phyloP scores from a whole-genome alignment of 1,284 basidiomycete genomes.

The Grifola frondosa region DNA sequence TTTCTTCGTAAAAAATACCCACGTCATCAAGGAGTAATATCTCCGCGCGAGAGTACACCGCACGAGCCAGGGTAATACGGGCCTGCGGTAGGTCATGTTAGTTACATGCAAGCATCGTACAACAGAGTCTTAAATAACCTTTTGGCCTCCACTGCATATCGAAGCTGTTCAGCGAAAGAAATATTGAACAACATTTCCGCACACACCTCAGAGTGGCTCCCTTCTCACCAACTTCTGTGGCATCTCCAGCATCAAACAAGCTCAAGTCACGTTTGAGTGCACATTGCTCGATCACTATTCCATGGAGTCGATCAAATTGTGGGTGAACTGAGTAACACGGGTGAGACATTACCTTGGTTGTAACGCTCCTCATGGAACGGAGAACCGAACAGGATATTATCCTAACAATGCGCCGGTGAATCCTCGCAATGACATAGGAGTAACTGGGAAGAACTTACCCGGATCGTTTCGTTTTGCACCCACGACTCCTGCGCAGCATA shows the following conservation, averaged over 20 bases:
- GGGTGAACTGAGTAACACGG: slow-evolving; percentile 32
- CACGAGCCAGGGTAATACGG: slow-evolving; percentile 70
- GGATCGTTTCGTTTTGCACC: slow-evolving; percentile 35
- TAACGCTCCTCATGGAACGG: slow-evolving; percentile 41
- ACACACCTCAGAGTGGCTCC: slow-evolving; percentile 63
- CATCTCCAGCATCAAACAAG: slow-evolving; percentile 71
- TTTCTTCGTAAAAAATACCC: slow-evolving; percentile 19
- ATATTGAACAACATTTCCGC: slow-evolving; percentile 36
- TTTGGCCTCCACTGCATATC: slow-evolving; percentile 59
- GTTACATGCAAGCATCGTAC: slow-evolving; percentile 64
- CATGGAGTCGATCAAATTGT: too few relatives aligned
- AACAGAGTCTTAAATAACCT: slow-evolving; percentile 69
- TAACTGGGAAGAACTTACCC: slow-evolving; percentile 20
- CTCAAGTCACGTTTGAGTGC: slow-evolving; percentile 60
- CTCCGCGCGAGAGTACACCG: slow-evolving; percentile 65
- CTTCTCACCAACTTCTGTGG: slow-evolving; percentile 68
- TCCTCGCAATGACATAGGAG: slow-evolving; percentile 23
- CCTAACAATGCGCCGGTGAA: slow-evolving; percentile 18
- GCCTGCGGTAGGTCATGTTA: slow-evolving; percentile 67
- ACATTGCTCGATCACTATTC: slow-evolving; percentile 57
- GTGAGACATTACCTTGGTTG: slow-evolving; percentile 37
- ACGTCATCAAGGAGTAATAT: slow-evolving; percentile 70
- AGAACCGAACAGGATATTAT: slow-evolving; percentile 46
- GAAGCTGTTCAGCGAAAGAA: background rate
- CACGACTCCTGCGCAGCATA: slow-evolving; percentile 74